Conservation (phyloP, 2,329 filamentous ascomycete genomes). For the Trichoderma simmonsii region DNA sequence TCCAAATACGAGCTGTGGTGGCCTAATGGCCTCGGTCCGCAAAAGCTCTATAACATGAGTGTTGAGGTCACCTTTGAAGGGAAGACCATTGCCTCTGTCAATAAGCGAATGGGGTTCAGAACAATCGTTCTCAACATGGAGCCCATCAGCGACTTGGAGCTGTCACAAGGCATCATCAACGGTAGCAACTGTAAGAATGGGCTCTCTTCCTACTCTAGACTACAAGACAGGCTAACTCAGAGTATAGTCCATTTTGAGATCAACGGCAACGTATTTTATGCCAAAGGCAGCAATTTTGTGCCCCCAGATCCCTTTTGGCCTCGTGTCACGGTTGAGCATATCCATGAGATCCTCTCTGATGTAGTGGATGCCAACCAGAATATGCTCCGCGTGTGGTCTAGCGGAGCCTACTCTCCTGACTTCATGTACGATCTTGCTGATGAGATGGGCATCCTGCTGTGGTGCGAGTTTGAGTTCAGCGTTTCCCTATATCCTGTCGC, state of each 20-base stretch:
- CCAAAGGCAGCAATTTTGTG: constrained; percentile 3
- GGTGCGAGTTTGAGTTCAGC: constrained; percentile 3
- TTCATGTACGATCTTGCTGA: constrained; percentile 7
- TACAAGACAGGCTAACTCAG: background rate
- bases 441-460: constrained; percentile 2
- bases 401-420: background rate
- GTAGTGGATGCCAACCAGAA: constrained; percentile 3
- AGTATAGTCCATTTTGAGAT: constrained; percentile 8
- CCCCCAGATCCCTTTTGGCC: constrained; percentile 7
- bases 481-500: background rate
- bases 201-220: background rate
- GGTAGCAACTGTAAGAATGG: background rate
- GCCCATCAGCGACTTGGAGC: background rate
- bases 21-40: background rate
- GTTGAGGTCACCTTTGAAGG: background rate
- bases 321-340: background rate
- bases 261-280: background rate
- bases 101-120: background rate
- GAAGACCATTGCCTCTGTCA: background rate
- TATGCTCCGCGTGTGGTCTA: constrained; percentile 5
- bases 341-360: background rate
- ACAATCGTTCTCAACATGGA: constrained; percentile 7
- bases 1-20: constrained; percentile 6
- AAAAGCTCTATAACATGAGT: background rate
- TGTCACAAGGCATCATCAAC: constrained; percentile 1